A percentile compares a stretch with the other conserved stretches of the same genome.
These are phyloP conservation scores for Bassia scoparia DNA, from an alignment of 148 eudicot genomes.

Conservation along the genomic window DNA sequence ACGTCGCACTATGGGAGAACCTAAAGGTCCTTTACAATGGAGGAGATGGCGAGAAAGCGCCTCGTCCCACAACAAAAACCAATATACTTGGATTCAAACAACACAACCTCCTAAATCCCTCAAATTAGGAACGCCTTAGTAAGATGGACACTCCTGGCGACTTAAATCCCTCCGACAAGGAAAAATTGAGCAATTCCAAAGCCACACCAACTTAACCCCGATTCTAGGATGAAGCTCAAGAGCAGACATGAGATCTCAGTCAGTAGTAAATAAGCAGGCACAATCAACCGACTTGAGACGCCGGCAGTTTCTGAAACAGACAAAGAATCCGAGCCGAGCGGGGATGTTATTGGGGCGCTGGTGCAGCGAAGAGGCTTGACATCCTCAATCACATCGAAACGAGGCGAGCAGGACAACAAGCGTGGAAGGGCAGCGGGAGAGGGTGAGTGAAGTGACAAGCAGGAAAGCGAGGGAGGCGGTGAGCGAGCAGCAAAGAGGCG, in stretches of 20 bases:
- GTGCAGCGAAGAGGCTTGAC: constrained; percentile 78
- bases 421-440: constrained; percentile 38
- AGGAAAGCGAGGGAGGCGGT: constrained; percentile 59
- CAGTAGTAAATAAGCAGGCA: constrained; percentile 72
- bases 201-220: constrained; percentile 24
- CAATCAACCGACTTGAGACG: constrained; percentile 40
- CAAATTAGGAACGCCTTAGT: constrained; percentile 47
- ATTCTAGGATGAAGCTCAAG: constrained; percentile 29
- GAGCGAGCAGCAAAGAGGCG: constrained; percentile 38
- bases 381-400: constrained; percentile 26
- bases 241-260: constrained; percentile 63
- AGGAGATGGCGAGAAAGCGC: constrained; percentile 40
- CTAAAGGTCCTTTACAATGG: constrained; percentile 46
- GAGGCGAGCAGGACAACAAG: constrained; percentile 36
- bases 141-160: constrained; percentile 42
- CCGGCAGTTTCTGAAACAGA: constrained; percentile 17
- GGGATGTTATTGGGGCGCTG: constrained; percentile 49
- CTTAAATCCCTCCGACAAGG: constrained; percentile 76
- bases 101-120: constrained; percentile 52
- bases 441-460: constrained; percentile 30
- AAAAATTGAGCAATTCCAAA: constrained; percentile 54
- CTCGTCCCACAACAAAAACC: constrained; percentile 70
- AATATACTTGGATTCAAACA: constrained; percentile 73
- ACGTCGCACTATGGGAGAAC: constrained; percentile 62
- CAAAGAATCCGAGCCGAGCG: constrained; percentile 41